Conservation (phyloP, 768 basidiomycete species). For the Lyophyllum shimeji region DNA sequence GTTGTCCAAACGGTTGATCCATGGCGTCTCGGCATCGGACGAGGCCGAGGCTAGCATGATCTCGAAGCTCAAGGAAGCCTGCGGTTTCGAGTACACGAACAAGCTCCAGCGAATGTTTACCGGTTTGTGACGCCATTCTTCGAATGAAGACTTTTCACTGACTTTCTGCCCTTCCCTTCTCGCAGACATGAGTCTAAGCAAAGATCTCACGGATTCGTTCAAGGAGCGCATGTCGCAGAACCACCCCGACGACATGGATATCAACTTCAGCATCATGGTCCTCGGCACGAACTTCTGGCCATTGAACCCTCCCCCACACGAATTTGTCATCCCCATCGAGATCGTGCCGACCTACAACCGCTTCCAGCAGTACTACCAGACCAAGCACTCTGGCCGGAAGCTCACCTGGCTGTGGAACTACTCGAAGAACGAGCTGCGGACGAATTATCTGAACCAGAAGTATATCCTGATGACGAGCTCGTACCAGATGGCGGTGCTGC, state of each 20-base stretch:
- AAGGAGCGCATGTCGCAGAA: conserved; percentile 93
- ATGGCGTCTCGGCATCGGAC: conserved; percentile 91
- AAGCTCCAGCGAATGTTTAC: conserved; percentile 99
- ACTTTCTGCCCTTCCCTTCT: too few relatives aligned
- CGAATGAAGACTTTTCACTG: neutral
- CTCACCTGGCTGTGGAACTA: conserved; percentile 99
- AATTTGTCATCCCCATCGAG: conserved; percentile 88
- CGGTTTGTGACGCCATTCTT: conserved; percentile 44
- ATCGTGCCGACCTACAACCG: conserved; percentile 87
- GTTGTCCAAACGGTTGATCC: conserved; percentile 92
- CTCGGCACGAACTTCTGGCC: conserved; percentile 99
- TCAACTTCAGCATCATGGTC: conserved; percentile 93
- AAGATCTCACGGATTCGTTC: conserved; percentile 95
- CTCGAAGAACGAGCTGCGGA: conserved; percentile 94
- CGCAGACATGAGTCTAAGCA: conserved; percentile 92
- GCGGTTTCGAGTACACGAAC: conserved; percentile 98
- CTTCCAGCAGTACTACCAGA: conserved; percentile 93
- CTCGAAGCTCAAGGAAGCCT: conserved; percentile 96
- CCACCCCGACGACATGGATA: conserved; percentile 85
- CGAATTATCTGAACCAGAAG: conserved; percentile 92
- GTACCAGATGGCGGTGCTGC: conserved; percentile 94
- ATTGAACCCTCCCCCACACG: conserved; percentile 77
- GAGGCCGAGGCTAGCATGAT: conserved; percentile 99
- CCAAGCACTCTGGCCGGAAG: conserved; percentile 93
- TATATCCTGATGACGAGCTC: conserved; percentile 97